Evolutionary conservation across 2,329 filamentous ascomycete species (phyloP).

Genomic region (Didymella glomerata): DNA sequence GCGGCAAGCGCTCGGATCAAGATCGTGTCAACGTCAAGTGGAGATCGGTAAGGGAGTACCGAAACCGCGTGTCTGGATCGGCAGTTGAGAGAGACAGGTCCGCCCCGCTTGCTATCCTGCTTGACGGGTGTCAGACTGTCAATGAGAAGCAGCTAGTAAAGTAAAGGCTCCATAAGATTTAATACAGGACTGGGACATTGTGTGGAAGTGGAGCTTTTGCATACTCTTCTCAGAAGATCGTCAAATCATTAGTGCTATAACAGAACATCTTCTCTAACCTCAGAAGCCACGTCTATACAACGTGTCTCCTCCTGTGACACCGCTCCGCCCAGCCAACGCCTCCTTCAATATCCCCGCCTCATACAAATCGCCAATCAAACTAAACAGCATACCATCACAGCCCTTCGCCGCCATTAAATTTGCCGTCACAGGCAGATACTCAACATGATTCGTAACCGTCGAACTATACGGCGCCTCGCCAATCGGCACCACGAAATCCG

Average conservation of each 20-base stretch:
- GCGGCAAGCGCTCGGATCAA: not conserved
- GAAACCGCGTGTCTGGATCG: not conserved
- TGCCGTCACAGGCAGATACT: conserved; percentile 66
- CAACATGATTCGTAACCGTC: conserved; percentile 58
- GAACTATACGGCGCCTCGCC: conserved; percentile 57
- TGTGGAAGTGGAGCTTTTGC: not conserved
- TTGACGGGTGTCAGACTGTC: not conserved
- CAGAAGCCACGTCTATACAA: conserved; percentile 43
- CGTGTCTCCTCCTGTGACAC: conserved; percentile 53
- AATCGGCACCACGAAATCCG: conserved; percentile 58
- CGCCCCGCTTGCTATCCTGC: not conserved
- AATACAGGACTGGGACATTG: not conserved
- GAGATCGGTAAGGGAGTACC: not conserved
- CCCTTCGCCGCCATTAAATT: conserved; percentile 66
- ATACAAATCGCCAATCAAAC: conserved; percentile 62
- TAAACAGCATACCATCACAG: conserved; percentile 67
- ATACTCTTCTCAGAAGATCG: not conserved
- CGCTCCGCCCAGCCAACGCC: conserved; percentile 56
- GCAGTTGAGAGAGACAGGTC: not conserved
- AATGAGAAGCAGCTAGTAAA: too few relatives aligned
- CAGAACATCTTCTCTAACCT: not conserved
- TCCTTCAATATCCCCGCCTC: conserved; percentile 58
- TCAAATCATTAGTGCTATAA: not conserved
- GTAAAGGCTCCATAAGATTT: too few relatives aligned
- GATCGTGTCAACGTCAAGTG: not conserved